Evolutionary conservation across 768 basidiomycete species (phyloP).

Genomic region (Hygrophorus pudorinus): DNA sequence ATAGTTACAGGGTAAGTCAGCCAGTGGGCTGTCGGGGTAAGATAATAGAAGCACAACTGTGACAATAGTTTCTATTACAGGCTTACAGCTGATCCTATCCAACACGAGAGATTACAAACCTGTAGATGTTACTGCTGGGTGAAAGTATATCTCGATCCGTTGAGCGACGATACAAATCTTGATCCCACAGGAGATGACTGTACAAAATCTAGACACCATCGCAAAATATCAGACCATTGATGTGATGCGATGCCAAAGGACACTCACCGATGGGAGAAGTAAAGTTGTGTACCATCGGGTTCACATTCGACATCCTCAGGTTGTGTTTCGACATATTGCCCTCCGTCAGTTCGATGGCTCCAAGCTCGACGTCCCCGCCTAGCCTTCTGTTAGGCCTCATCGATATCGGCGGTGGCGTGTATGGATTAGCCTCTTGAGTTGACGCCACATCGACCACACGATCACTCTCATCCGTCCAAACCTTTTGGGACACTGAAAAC

Average conservation of each 20-base stretch:
- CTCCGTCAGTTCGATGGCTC: slow-evolving; percentile 29
- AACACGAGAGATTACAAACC: too few species aligned
- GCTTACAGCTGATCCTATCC: too few species aligned
- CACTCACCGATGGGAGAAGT: slow-evolving; percentile 59
- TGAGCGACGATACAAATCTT: too few species aligned
- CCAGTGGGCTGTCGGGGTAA: too few species aligned
- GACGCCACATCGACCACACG: background rate
- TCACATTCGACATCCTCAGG: slow-evolving; percentile 24
- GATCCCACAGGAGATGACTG: too few species aligned
- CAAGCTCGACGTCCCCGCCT: slow-evolving; percentile 28
- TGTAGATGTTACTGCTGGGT: too few species aligned
- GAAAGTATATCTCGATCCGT: too few species aligned
- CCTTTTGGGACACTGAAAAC: background rate
- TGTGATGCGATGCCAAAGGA: background rate
- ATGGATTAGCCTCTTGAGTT: background rate
- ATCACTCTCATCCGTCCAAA: background rate
- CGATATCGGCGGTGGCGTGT: slow-evolving; percentile 18
- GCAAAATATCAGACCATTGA: too few species aligned
- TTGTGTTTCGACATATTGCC: slow-evolving; percentile 35
- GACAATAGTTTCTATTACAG: too few species aligned
- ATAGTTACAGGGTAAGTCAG: too few species aligned
- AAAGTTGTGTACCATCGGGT: slow-evolving; percentile 53
- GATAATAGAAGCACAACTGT: too few species aligned
- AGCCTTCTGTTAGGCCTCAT: slow-evolving; percentile 34
- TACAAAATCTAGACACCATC: too few species aligned